Base-by-base conservation (phyloP, 805 yeast genomes). In the Isabelozyma heimii region DNA sequence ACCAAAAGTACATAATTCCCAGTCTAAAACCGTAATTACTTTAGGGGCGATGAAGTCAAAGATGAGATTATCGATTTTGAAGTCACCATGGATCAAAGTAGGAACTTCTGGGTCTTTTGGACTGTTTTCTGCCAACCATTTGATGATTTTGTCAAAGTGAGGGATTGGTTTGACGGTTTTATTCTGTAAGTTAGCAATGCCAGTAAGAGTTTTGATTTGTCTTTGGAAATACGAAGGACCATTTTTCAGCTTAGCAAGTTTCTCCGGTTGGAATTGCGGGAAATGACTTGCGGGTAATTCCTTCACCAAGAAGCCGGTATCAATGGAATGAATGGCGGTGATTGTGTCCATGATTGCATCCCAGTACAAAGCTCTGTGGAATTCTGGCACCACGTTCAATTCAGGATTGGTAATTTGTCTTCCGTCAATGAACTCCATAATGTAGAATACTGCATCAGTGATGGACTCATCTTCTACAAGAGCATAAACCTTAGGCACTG, bases 1-100 rank as follows among this genome's bases (percentile, higher is more conserved):
- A 0, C 88, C 88, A 49, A 80, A 67, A 0, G 87, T 83, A 52
- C 85, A 81, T 38, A 83, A 64, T 58, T 83, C 88, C 88, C 88
- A 83, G 58, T 83, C 87, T 40, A 83, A 66, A 2, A 83, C 79
- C 0, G 86, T 85, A 44, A 77, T 64, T 2, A 82, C 80, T 41
- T 62, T 60, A 16, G 76, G 75, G 42, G 73, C 70, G 0, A 73
- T 75, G 53, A 82, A 82, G 63, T 85, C 77, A 66, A 79, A 78
- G 33, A 87, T 75, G 53, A 86, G 70, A 67, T 86, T 75, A 72
- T 87, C 85, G 57, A 79, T 72, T 68, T 83, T 79, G 75, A 78
- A 76, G 68, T 84, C 83, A 41, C 91, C 88, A 54, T 83, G 88
- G 37, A 83, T 80, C 48, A 83, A 69, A 2, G 76, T 66, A 39